Evolutionary conservation across 78 protist species (phyloP).

Genomic region (Tieghemostelium lacteum): DNA sequence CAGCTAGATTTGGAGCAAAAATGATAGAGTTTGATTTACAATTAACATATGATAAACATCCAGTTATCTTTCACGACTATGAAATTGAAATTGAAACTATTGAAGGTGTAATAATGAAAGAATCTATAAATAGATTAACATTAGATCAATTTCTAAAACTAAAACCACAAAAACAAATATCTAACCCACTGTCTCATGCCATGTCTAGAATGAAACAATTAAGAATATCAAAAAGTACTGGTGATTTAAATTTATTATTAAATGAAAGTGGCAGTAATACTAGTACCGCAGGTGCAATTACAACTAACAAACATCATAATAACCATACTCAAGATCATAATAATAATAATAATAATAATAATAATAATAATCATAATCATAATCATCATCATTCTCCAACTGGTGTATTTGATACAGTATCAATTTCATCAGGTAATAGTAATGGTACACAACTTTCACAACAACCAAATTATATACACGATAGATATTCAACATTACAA

Average conservation of each 20-base stretch:
- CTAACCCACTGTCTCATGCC: conserved; percentile 7
- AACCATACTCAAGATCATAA: neutral
- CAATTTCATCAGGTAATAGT: neutral
- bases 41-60: conserved; percentile 76
- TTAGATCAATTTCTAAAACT: conserved; percentile 58
- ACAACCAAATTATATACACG: conserved; percentile 42
- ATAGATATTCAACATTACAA: conserved; percentile 60
- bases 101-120: conserved; percentile 61
- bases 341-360: too few species aligned
- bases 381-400: too few species aligned
- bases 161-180: conserved; percentile 13
- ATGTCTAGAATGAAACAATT: conserved; percentile 14
- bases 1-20: conserved; percentile 79
- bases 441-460: neutral
- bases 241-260: conserved; percentile 8
- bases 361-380: too few species aligned
- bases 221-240: conserved; percentile 54
- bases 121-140: conserved; percentile 56
- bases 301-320: neutral
- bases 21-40: conserved; percentile 87
- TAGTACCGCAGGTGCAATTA: neutral
- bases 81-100: conserved; percentile 56
- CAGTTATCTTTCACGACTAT: conserved; percentile 84
- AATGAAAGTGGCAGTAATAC: neutral
- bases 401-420: neutral